These are phyloP conservation scores for Vitis hybrid DNA, from an alignment of 177 flowering plant genomes.

Conservation along the genomic window DNA sequence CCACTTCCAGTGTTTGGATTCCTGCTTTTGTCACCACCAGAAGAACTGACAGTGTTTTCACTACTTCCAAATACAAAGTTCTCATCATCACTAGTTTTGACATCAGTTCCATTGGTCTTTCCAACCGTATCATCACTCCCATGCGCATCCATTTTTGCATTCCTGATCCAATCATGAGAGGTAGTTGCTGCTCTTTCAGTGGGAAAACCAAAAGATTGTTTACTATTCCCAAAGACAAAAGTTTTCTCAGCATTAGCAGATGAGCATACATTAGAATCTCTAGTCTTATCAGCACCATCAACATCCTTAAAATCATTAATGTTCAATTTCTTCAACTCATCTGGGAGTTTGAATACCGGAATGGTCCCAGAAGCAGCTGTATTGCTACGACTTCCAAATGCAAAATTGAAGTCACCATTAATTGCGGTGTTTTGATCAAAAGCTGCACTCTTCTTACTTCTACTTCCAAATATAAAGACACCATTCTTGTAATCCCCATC, in stretches of 20 bases:
- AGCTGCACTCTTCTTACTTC: constrained; percentile 7
- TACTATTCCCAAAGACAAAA: constrained; percentile 21
- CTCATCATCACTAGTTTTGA: background rate
- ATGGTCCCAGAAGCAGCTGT: constrained; percentile 9
- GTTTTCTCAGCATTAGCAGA: background rate
- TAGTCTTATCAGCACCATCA: constrained; percentile 6
- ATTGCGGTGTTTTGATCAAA: background rate
- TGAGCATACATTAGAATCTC: constrained; percentile 5
- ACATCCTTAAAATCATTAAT: constrained; percentile 18
- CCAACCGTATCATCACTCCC: constrained; percentile 1
- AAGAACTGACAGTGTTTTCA: background rate
- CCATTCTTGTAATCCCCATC: constrained; percentile 5
- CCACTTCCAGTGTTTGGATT: no score
- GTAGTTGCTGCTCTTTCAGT: constrained; percentile 2
- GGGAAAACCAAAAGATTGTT: constrained; percentile 6
- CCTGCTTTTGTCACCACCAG: no score
- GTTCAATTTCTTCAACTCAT: constrained; percentile 38
- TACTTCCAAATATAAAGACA: constrained; percentile 27
- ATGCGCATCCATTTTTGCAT: background rate
- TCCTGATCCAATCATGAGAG: constrained; percentile 1
- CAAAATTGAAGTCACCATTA: constrained; percentile 4
- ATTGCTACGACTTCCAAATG: constrained; percentile 7
- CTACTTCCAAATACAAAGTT: constrained; percentile 9
- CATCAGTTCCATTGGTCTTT: constrained; percentile 1
- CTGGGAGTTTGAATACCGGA: constrained; percentile 21